Conservation (phyloP, 208 protist genomes). For the Trypanosoma lewisi region DNA sequence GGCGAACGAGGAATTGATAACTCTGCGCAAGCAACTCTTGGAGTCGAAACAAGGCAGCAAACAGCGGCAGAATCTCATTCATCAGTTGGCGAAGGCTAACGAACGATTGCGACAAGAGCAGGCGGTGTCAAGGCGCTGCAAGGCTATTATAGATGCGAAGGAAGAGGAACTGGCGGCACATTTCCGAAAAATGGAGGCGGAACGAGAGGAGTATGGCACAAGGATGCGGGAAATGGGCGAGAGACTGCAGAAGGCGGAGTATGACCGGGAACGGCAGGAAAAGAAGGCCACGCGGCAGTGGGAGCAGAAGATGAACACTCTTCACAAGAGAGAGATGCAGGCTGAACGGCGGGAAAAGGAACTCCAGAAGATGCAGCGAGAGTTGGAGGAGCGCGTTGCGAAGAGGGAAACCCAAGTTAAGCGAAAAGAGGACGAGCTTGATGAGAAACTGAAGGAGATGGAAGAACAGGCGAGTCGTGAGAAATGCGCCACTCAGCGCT, state of each 20-base stretch:
- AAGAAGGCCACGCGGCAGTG: slow-evolving; percentile 30
- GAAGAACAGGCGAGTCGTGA: slow-evolving; percentile 39
- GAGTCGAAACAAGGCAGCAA: slow-evolving; percentile 40
- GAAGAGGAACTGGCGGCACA: slow-evolving; percentile 50
- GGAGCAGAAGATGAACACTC: slow-evolving; percentile 14
- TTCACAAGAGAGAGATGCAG: slow-evolving; percentile 16
- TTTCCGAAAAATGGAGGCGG: slow-evolving; percentile 54
- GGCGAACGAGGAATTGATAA: slow-evolving; percentile 65
- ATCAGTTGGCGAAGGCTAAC: slow-evolving; percentile 50
- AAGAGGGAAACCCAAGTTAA: slow-evolving; percentile 2
- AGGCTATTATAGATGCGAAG: slow-evolving; percentile 43
- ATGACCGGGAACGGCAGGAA: slow-evolving; percentile 36
- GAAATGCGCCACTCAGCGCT: slow-evolving; percentile 32
- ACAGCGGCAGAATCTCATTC: slow-evolving; percentile 42
- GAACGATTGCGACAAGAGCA: slow-evolving; percentile 51
- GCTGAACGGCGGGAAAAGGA: slow-evolving; percentile 28
- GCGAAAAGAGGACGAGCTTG: slow-evolving; percentile 14
- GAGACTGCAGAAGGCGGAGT: slow-evolving; percentile 20
- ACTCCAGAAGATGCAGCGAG: slow-evolving; percentile 3
- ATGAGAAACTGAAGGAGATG: slow-evolving; percentile 34
- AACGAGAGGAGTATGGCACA: slow-evolving; percentile 56
- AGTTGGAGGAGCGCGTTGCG: slow-evolving; percentile 9
- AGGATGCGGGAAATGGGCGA: slow-evolving; percentile 73
- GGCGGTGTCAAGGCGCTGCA: slow-evolving; percentile 34
- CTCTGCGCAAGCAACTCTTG: slow-evolving; percentile 44